A percentile compares a stretch with the other conserved stretches of the same genome.
Evolutionary conservation across 352 stramenopile genomes (phyloP).

Genomic region (Pythium biforme): DNA sequence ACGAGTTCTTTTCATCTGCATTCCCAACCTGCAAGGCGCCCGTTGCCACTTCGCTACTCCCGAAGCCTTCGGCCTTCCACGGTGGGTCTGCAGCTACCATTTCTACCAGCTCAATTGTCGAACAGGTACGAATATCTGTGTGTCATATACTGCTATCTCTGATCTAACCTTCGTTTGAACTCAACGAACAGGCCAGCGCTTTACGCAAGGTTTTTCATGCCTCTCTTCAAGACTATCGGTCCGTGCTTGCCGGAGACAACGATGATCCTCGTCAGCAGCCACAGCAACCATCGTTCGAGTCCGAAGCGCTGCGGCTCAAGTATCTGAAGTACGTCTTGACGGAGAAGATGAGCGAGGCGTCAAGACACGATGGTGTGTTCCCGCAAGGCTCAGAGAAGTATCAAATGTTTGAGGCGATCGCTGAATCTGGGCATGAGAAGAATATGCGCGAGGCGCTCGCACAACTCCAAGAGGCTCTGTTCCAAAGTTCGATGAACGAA

Average conservation of each 20-base stretch:
- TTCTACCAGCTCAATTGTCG: constrained; percentile 1
- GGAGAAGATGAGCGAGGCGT: constrained; percentile 73
- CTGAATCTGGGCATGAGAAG: constrained; percentile 44
- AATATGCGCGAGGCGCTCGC: constrained; percentile 57
- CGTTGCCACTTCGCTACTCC: constrained; percentile 11
- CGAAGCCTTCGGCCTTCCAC: constrained; percentile 13
- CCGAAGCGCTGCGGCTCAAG: constrained; percentile 33
- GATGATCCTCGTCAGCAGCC: constrained; percentile 12
- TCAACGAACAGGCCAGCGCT: constrained; percentile 7
- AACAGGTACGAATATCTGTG: constrained; percentile 6
- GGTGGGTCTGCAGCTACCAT: constrained; percentile 8
- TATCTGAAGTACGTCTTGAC: constrained; percentile 78
- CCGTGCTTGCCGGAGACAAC: constrained; percentile 12
- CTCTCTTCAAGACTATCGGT: constrained; percentile 22
- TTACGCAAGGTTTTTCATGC: constrained; percentile 21
- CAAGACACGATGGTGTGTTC: constrained; percentile 67
- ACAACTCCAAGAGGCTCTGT: constrained; percentile 62
- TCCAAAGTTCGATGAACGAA: constrained; percentile 72
- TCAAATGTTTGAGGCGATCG: constrained; percentile 44
- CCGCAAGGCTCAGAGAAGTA: constrained; percentile 64
- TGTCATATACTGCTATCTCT: not conserved
- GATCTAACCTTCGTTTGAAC: not conserved
- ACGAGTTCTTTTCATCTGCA: constrained; percentile 13
- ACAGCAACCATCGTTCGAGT: constrained; percentile 18
- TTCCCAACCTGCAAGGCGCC: constrained; percentile 16